These are phyloP conservation scores for Ministeria vibrans DNA, from an alignment of 78 protist species.

Conservation along the genomic window DNA sequence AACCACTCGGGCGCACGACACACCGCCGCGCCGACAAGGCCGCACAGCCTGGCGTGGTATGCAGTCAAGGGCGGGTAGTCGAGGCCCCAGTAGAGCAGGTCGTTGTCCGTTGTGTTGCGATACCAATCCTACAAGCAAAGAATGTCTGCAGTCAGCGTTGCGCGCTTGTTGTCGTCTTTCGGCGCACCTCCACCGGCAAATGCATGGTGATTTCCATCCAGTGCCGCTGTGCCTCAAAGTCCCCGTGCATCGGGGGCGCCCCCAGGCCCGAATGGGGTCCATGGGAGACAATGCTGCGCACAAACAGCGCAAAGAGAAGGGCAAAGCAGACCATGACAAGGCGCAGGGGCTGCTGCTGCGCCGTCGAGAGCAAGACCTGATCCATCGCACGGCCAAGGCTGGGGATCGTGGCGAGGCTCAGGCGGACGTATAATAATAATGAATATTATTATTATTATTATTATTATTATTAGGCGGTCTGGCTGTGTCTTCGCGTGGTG, in stretches of 20 bases:
- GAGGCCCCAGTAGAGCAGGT: slow-evolving; percentile 94
- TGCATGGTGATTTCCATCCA: slow-evolving; percentile 96
- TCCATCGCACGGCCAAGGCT: no score
- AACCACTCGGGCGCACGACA: slow-evolving; percentile 61
- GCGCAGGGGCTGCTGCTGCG: no score
- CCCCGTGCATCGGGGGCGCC: slow-evolving; percentile 90
- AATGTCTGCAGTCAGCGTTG: slow-evolving; percentile 26
- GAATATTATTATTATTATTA: no score
- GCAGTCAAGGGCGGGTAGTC: slow-evolving; percentile 99
- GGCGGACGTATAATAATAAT: no score
- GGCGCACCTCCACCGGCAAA: slow-evolving; percentile 30
- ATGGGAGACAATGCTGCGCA: slow-evolving; percentile 9
- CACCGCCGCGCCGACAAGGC: no score
- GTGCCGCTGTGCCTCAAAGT: slow-evolving; percentile 97
- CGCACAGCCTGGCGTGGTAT: slow-evolving; percentile 63
- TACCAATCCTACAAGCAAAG: slow-evolving; percentile 46
- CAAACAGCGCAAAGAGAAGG: not conserved
- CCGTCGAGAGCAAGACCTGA: no score
- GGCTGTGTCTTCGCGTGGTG: no score
- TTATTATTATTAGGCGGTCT: no score
- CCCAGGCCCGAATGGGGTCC: slow-evolving; percentile 30
- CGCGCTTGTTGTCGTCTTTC: not conserved
- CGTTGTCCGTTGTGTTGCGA: slow-evolving; percentile 63
- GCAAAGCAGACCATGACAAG: no score
- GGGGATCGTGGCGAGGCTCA: no score